Evolutionary conservation across 495 filamentous ascomycete species (phyloP), one percentile per base, ranked within the genome.

Genomic region (Cryomyces minteri): DNA sequence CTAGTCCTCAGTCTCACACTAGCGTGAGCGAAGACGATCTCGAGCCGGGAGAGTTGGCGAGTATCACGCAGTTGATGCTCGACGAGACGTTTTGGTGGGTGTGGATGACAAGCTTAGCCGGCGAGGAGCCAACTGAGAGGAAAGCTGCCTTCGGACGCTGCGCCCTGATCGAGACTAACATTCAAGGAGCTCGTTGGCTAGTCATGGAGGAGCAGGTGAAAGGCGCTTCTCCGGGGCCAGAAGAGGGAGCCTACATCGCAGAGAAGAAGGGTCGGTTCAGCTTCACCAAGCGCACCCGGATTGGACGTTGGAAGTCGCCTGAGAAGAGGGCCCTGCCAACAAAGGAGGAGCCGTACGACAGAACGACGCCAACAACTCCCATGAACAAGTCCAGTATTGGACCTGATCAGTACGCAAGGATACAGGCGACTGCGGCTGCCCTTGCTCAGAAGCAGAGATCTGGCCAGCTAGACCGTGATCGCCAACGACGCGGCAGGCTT

Each of bases 11-110:
- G 59, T 93, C 86, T n/a, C 81, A 93, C 57, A 74, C 51, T 6
- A 43, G 83, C 46, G 77, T 84, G 33, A 60, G 67, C 28, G 18
- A 25, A 25, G 18, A 25, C 18, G 61, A 75, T 39, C 67, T 95
- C 4, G 86, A 94, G 45, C 92, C 88, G 4, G 90, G 86, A 37
- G 90, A 98, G 69, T 69, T 98, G 39, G 88, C 88, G 28, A 94
- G 84, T 53, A 93, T 96, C 51, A 80, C 72, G 31, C 71, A 72
- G 39, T 73, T 98, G 41, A 82, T 92, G 48, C 66, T 96, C 8
- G 90, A 98, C 55, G 90, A 96, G 57, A 80, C 88, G 0, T 98
- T 98, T 60, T 98, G 92, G 92, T 98, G 90, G 90, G 90, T 96
- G 28, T 98, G 90, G 90, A 95, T 96, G 70, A 90, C 75, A 53